phyloP scores from a whole-genome alignment of 129 eudicot genomes.

The Centella asiatica region DNA sequence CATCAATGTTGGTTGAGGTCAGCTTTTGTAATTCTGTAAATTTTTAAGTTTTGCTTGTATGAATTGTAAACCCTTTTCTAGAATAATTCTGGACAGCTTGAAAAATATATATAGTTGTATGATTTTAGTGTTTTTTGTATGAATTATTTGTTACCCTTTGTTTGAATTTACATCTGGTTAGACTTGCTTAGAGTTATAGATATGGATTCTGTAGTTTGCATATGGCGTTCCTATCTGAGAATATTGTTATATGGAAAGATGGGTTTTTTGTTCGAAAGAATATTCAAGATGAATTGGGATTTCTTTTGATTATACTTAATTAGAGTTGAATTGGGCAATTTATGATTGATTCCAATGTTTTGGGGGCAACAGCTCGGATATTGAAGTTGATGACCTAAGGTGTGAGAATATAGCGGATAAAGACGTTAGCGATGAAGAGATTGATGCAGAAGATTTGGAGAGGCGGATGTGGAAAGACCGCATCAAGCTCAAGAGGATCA shows the following conservation, averaged over 20 bases:
- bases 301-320: slow-evolving; percentile 2
- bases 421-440: slow-evolving; percentile 94
- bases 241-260: slow-evolving; percentile 6
- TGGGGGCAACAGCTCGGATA: slow-evolving; percentile 49
- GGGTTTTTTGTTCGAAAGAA: background rate
- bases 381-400: slow-evolving; percentile 70
- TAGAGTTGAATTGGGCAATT: slow-evolving; percentile 21
- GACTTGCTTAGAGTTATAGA: slow-evolving; percentile 3
- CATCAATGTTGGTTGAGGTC: too few relatives aligned
- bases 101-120: too few relatives aligned
- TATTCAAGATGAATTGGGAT: background rate
- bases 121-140: slow-evolving; percentile 7
- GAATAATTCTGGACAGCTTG: too few relatives aligned
- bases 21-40: too few relatives aligned
- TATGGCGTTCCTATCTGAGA: too few relatives aligned
- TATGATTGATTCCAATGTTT: slow-evolving; percentile 26
- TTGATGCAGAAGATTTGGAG: slow-evolving; percentile 68
- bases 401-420: slow-evolving; percentile 61
- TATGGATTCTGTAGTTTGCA: too few relatives aligned
- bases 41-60: too few relatives aligned
- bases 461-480: slow-evolving; percentile 90
- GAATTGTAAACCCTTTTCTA: too few relatives aligned
- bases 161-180: slow-evolving; percentile 1
- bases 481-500: slow-evolving; percentile 59
- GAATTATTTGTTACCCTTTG: background rate